A percentile compares a stretch with the other conserved stretches of the same genome.
phyloP scores from a whole-genome alignment of 805 yeast species.

The Pichia manshurica region DNA sequence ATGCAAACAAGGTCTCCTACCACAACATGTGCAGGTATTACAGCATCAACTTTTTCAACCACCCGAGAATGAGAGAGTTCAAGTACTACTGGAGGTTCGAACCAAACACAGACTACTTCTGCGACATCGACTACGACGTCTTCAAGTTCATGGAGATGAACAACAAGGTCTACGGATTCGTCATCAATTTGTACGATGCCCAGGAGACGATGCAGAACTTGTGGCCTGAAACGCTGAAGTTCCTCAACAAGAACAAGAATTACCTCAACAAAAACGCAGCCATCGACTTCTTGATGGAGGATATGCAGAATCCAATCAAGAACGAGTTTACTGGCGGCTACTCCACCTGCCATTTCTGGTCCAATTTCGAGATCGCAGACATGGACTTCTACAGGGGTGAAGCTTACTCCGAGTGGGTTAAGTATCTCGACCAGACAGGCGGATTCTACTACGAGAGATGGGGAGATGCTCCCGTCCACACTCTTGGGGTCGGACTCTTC shows the following conservation, averaged over 20 bases:
- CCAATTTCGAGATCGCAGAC: slow-evolving; percentile 80
- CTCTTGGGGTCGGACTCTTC: slow-evolving; percentile 66
- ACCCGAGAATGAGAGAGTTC: slow-evolving; percentile 55
- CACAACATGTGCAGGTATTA: slow-evolving; percentile 86
- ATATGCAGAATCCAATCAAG: slow-evolving; percentile 45
- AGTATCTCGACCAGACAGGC: slow-evolving; percentile 59
- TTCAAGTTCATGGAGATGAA: slow-evolving; percentile 68
- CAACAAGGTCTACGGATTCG: slow-evolving; percentile 68
- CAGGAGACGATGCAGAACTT: slow-evolving; percentile 56
- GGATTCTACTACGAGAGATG: slow-evolving; percentile 87
- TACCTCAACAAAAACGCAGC: slow-evolving; percentile 52
- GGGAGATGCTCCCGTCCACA: slow-evolving; percentile 93
- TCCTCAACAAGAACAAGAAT: slow-evolving; percentile 48
- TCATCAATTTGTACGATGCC: slow-evolving; percentile 62
- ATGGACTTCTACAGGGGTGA: slow-evolving; percentile 74
- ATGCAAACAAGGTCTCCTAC: slow-evolving; percentile 57
- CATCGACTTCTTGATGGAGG: slow-evolving; percentile 46
- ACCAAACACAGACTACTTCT: slow-evolving; percentile 63
- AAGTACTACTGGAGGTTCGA: slow-evolving; percentile 79
- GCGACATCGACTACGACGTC: slow-evolving; percentile 69
- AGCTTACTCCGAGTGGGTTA: slow-evolving; percentile 60
- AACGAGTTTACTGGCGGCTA: slow-evolving; percentile 37
- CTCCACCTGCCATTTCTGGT: slow-evolving; percentile 80
- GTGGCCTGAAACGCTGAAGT: slow-evolving; percentile 67
- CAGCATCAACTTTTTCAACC: slow-evolving; percentile 56